A percentile compares a stretch with the other conserved stretches of the same genome.
Conservation (phyloP, 2,329 filamentous ascomycete genomes). For the Colletotrichum caudatum region DNA sequence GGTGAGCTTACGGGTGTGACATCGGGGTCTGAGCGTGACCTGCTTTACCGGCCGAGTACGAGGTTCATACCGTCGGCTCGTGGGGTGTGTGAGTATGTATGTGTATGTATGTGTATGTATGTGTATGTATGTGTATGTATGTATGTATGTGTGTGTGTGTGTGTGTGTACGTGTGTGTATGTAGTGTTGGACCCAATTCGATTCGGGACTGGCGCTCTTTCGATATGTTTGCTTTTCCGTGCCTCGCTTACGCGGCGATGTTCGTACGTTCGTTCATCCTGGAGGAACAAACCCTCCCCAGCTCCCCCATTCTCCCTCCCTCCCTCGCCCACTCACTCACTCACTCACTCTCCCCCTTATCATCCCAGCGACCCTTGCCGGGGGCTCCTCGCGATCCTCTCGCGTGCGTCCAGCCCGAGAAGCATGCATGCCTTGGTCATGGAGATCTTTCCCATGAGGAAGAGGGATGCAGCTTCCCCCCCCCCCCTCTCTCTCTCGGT, state of each 20-base stretch:
- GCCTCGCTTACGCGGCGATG: background rate
- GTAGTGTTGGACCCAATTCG: constrained; percentile 19
- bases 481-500: background rate
- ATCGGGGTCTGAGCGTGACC: constrained; percentile 16
- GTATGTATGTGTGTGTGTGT: background rate
- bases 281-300: too few species aligned
- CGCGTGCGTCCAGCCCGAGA: constrained; percentile 19
- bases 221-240: constrained; percentile 33
- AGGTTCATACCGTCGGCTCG: constrained; percentile 31
- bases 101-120: background rate
- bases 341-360: background rate
- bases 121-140: too few species aligned
- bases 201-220: constrained; percentile 18
- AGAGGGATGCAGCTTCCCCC: constrained; percentile 16
- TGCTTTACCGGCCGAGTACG: constrained; percentile 9
- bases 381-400: background rate
- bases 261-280: too few species aligned
- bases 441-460: constrained; percentile 1
- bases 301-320: background rate
- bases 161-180: too few species aligned
- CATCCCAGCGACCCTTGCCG: background rate
- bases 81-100: too few species aligned
- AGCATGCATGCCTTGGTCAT: constrained; percentile 11
- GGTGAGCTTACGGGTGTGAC: background rate
- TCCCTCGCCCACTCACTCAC: too few species aligned